These are phyloP conservation scores for Vitis hybrid DNA, from an alignment of 177 flowering plant species.

Conservation along the genomic window DNA sequence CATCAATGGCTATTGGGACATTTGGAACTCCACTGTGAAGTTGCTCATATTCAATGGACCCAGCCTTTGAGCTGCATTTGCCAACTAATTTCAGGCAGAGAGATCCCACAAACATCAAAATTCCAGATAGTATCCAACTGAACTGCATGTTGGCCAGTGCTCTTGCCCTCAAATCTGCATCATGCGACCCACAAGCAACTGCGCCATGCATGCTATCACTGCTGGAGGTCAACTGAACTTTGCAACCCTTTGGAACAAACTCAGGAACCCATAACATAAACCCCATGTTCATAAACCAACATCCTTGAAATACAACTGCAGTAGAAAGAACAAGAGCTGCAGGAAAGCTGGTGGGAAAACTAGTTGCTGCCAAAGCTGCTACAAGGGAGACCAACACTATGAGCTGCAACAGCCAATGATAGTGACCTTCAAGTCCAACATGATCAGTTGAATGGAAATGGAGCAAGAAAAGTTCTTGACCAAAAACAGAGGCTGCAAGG, in stretches of 20 bases:
- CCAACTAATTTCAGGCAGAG: constrained; percentile 37
- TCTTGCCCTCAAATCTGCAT: constrained; percentile 55
- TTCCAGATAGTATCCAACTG: constrained; percentile 71
- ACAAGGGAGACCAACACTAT: constrained; percentile 55
- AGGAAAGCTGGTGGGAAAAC: constrained; percentile 40
- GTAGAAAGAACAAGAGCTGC: constrained; percentile 56
- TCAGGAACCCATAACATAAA: constrained; percentile 62
- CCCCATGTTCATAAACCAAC: constrained; percentile 81
- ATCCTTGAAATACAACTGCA: constrained; percentile 68
- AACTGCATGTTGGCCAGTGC: constrained; percentile 76
- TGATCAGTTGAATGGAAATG: constrained; percentile 82
- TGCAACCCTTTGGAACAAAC: constrained; percentile 62
- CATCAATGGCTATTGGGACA: constrained; percentile 21
- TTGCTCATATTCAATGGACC: constrained; percentile 44
- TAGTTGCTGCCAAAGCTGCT: constrained; percentile 36
- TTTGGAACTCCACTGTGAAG: constrained; percentile 34
- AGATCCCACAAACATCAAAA: constrained; percentile 41
- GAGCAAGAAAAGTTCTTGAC: constrained; percentile 68
- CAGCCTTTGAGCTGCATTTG: constrained; percentile 21
- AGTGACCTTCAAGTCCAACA: constrained; percentile 78
- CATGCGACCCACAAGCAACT: constrained; percentile 46
- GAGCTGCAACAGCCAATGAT: constrained; percentile 82
- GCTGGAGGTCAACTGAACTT: constrained; percentile 11
- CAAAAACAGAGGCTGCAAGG: constrained; percentile 65
- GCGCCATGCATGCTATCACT: constrained; percentile 39